Evolutionary conservation across 176 grass and related monocot species (phyloP), one percentile per base, ranked within the genome.

Genomic region (Urochloa ruziziensis): DNA sequence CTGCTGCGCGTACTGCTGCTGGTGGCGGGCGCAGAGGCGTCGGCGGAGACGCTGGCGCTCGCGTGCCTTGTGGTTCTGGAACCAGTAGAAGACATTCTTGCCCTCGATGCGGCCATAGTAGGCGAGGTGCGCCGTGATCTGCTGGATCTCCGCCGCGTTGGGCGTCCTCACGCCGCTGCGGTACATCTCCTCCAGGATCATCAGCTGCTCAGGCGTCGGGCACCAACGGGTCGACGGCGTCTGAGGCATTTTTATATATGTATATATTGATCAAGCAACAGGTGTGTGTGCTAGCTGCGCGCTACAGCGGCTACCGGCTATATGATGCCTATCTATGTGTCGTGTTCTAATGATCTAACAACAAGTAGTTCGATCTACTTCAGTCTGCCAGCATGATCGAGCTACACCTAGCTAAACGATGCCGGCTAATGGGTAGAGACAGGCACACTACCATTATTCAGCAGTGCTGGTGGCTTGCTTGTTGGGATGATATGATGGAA

Each of bases 41-140:
- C 94, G 89, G 21, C 91, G 91, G 67, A 97, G 89, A 2, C 92
- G 88, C 89, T 94, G 91, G 1, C 91, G 84, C 44, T 94, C 91
- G 44, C 94, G 87, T 28, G 94, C 94, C 85, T 97, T 97, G 87
- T 97, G 94, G 82, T 97, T 97, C 74, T 97, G 94, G 61, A 97
- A 97, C 91, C 94, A 97, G 82, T 97, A 97, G 82, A 97, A 97
- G 44, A 97, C 94, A 67, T 97, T 97, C 58, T 97, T 97, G 30
- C 91, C 94, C 88, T 97, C 94, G 33, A 97, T 97, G 80, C 85
- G 93, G 71, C 94, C 94, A 15, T 97, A 94, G 80, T 90, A 90
- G 28, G 86, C 77, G 34, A 97, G 91, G 62, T 94, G 90, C 30
- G 94, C 94, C 7, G 94, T 97, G 66, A 94, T 94, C 88, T 94